Evolutionary conservation across 2,329 filamentous ascomycete species (phyloP).

Genomic region (Xylariaceae sp.): DNA sequence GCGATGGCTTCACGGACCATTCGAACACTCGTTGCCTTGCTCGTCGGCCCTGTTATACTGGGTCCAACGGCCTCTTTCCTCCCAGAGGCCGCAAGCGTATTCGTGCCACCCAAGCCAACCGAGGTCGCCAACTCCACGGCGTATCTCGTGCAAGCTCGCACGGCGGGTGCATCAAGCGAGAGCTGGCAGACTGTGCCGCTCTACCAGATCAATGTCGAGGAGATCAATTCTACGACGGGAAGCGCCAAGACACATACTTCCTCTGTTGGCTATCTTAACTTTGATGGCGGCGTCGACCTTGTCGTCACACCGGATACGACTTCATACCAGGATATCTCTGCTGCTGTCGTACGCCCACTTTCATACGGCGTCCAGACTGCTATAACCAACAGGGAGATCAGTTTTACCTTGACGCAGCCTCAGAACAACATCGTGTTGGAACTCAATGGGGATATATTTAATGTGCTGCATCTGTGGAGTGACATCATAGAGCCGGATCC

Average conservation of each 20-base stretch:
- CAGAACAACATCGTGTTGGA: conserved; percentile 15
- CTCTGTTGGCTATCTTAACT: not conserved
- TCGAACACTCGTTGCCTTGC: too few relatives aligned
- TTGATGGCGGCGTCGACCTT: not conserved
- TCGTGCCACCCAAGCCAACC: not conserved
- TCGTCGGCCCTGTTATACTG: conserved; percentile 34
- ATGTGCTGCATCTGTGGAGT: conserved; percentile 21
- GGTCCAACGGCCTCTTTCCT: conserved; percentile 21
- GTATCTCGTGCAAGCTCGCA: not conserved
- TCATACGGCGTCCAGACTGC: not conserved
- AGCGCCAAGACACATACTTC: not conserved
- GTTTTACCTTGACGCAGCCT: not conserved
- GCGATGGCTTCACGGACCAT: too few relatives aligned
- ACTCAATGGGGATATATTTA: conserved; percentile 23
- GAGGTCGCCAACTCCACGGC: not conserved
- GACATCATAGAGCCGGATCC: conserved; percentile 13
- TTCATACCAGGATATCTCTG: too few relatives aligned
- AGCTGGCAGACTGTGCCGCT: not conserved
- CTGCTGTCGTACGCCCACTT: too few relatives aligned
- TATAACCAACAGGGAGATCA: not conserved
- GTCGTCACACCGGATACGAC: too few relatives aligned
- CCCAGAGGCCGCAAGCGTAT: not conserved
- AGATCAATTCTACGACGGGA: not conserved
- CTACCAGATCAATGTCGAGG: not conserved
- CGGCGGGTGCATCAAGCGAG: not conserved